phyloP scores from a whole-genome alignment of 208 protist species.

The Trypanosoma melophagium region DNA sequence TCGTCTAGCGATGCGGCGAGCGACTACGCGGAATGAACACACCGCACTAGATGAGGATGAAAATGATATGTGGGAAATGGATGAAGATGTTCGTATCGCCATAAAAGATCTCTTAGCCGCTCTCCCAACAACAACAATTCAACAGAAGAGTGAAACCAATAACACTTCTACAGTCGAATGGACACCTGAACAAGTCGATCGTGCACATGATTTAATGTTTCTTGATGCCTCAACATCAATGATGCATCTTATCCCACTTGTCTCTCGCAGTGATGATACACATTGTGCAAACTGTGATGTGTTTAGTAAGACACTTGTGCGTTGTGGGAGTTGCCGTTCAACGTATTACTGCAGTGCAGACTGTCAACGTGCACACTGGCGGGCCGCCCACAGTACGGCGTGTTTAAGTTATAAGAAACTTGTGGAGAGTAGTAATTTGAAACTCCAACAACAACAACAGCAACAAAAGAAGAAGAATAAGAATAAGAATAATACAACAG shows the following conservation, averaged over 20 bases:
- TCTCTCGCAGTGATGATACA: conserved; percentile 50
- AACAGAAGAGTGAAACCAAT: neutral
- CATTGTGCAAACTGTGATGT: conserved; percentile 54
- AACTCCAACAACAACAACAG: conserved; percentile 19
- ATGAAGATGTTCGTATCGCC: conserved; percentile 77
- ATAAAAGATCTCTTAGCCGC: conserved; percentile 66
- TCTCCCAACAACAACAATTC: conserved; percentile 33
- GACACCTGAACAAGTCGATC: conserved; percentile 42
- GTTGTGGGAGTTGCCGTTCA: conserved; percentile 79
- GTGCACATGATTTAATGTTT: conserved; percentile 80
- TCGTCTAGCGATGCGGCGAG: neutral
- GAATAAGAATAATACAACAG: conserved; percentile 21
- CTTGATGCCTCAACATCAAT: conserved; percentile 75
- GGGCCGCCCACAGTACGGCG: conserved; percentile 45
- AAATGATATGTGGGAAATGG: conserved; percentile 27
- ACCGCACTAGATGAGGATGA: neutral
- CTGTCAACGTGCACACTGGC: conserved; percentile 75
- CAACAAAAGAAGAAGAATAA: conserved; percentile 23
- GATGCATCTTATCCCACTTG: conserved; percentile 66
- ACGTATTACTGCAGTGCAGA: conserved; percentile 76
- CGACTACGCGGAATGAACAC: neutral
- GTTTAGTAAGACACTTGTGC: conserved; percentile 34
- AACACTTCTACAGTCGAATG: conserved; percentile 29
- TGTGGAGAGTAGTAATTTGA: conserved; percentile 29
- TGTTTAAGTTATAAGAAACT: conserved; percentile 65